Conservation (phyloP, 176 grass and related monocot genomes). For the Ensete glaucum region DNA sequence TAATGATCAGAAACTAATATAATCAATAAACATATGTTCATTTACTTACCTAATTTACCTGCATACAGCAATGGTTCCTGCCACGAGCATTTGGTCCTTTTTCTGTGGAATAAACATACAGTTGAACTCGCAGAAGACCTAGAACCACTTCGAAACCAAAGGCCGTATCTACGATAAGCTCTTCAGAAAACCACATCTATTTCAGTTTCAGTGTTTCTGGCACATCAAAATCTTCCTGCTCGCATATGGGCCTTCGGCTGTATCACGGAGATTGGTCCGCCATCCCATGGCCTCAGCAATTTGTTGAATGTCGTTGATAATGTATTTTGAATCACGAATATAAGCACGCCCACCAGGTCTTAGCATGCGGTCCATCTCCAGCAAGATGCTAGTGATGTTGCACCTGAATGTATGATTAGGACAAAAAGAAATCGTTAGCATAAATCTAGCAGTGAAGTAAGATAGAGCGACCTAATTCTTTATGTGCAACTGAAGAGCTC, state of each 20-base stretch:
- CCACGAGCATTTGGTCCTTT: too few species aligned
- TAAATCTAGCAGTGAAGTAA: background rate
- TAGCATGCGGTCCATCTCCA: constrained; percentile 89
- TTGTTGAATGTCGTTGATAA: constrained; percentile 41
- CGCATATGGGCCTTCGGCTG: constrained; percentile 57
- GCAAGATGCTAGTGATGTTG: constrained; percentile 68
- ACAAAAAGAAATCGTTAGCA: background rate
- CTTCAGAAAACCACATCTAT: background rate
- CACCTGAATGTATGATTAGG: constrained; percentile 38
- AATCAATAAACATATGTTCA: too few species aligned
- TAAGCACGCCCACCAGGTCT: constrained; percentile 69
- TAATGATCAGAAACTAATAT: too few species aligned
- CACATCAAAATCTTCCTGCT: constrained; percentile 74
- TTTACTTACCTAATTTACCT: too few species aligned
- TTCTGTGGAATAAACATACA: too few species aligned
- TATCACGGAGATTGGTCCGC: constrained; percentile 52
- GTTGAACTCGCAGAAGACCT: too few species aligned
- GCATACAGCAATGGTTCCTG: too few species aligned
- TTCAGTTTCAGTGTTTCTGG: constrained; percentile 34
- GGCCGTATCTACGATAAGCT: background rate
- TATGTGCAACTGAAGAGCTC: background rate
- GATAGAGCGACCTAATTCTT: background rate
- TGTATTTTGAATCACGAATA: constrained; percentile 50
- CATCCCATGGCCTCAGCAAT: constrained; percentile 61
- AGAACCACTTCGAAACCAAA: too few species aligned